Base-by-base conservation (phyloP, 768 basidiomycete genomes). In the Chalciporus pseudorubinellus region DNA sequence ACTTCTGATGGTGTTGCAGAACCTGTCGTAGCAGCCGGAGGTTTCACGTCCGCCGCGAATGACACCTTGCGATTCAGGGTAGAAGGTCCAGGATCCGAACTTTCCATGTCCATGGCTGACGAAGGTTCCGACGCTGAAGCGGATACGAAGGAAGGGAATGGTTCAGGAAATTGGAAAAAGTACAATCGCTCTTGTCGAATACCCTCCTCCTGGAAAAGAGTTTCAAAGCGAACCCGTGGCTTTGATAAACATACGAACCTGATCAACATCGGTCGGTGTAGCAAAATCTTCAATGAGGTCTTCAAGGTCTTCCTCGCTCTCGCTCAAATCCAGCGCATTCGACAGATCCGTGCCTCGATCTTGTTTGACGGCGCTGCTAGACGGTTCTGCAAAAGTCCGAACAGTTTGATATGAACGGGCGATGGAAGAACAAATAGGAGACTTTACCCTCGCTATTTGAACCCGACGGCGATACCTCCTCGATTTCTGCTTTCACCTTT, bases 91-190 rank as follows among this genome's bases (percentile, higher is more conserved):
- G 55, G 63, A 28, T 45, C 56, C 1, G 58, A 45, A 14, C 19
- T 58, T 47, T 75, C 71, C 14, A 69, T 71, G 38, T 73, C 64
- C 42, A 75, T 72, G 21, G 65, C 61, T 9, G 66, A 70, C 16
- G 61, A 39, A 20, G 59, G 50, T 9, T 52, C 59, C 45, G 71
- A 53, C 8, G 68, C 55, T 7, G 64, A 47, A 52, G 72, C 61
- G 7, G 79, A 71, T 2, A 73, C 52, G 70, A 94, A 94, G 5
- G 73, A 77, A 0, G 93, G 92, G 69, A 97, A 94, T 0, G 91
- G 89, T 9, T 75, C 67, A 0, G 94, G 94, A 61, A 95, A 95
- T 64, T 95, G 92, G 72, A 95, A 94, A 59, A 93, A 85, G 62
- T 89, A 95, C 4, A 95, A 71, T 18, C 79, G 76, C 48, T 90